Base-by-base conservation (phyloP, 164 flowering plant genomes). In the Stephania japonica region DNA sequence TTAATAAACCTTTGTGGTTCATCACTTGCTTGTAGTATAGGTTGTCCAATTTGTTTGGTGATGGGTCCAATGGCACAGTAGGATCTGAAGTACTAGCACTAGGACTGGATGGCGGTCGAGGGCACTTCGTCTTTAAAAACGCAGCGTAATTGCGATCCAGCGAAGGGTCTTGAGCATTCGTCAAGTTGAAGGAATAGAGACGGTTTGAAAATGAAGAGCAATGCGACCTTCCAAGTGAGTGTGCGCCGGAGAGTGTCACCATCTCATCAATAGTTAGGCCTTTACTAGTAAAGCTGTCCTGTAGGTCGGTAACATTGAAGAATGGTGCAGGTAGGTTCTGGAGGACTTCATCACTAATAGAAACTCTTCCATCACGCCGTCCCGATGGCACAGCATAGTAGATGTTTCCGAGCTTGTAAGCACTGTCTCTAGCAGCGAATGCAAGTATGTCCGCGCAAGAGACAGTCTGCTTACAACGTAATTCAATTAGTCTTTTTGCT, bases 361-460 rank as follows among this genome's bases (percentile, higher is more conserved):
- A 73, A 8, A 73, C 19, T 0, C 42, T 24, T 19, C 75, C 70
- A 21, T 73, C 75, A 0, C 88, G 80, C 0, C 89, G 78, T 0
- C 91, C 89, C 0, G 85, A 64, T 0, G 86, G 85, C 0, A 86
- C 85, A 0, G 78, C 75, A 23, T 83, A 86, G 76, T 70, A 71
- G 44, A 81, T 80, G 7, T 81, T 80, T 13, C 88, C 85, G 6
- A 69, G 76, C 14, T 44, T 75, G 24, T n/a, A 50, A 59, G 85
- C 81, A 8, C 86, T 78, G 61, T 87, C 89, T 0, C 93, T 82
- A 5, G 91, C 88, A 0, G 91, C 90, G 10, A 87, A 85, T 0
- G 93, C 85, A 0, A 89, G 71, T 21, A 86, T 83, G 78, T 89
- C 93, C 0, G 93, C 79, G 27, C 93, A 89, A 0, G 93, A 87